These are phyloP conservation scores for Ganoderma sinense DNA, from an alignment of 1,284 basidiomycete species.

Conservation along the genomic window DNA sequence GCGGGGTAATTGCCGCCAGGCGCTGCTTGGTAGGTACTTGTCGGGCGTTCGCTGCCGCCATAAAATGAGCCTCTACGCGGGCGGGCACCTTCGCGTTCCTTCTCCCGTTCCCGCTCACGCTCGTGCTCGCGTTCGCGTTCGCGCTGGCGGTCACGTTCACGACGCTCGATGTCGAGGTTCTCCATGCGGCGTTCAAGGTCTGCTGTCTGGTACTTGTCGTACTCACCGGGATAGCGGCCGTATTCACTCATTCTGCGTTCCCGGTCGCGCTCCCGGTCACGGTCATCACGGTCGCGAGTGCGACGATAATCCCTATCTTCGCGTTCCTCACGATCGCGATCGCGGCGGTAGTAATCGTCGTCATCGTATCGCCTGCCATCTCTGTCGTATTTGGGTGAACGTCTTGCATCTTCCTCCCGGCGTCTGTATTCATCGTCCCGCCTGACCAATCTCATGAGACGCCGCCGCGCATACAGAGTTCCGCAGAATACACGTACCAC, in stretches of 20 bases:
- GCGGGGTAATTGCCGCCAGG: slow-evolving; percentile 27
- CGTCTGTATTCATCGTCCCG: slow-evolving; percentile 65
- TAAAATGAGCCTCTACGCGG: slow-evolving; percentile 39
- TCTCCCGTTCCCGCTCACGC: slow-evolving; percentile 20
- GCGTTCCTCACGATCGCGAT: slow-evolving; percentile 54
- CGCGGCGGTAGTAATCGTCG: slow-evolving; percentile 42
- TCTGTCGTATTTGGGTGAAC: slow-evolving; percentile 37
- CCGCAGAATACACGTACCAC: slow-evolving; percentile 16
- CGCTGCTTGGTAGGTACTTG: slow-evolving; percentile 33
- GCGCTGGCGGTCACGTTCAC: slow-evolving; percentile 37
- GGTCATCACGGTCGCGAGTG: slow-evolving; percentile 39
- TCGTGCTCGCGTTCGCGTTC: slow-evolving; percentile 32
- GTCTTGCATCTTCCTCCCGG: slow-evolving; percentile 45
- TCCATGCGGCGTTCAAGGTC: slow-evolving; percentile 44
- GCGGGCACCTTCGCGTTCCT: slow-evolving; percentile 24
- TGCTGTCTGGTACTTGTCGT: slow-evolving; percentile 32
- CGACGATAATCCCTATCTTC: slow-evolving; percentile 38
- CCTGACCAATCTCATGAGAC: slow-evolving; percentile 44
- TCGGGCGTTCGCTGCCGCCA: slow-evolving; percentile 31
- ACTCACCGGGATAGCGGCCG: slow-evolving; percentile 35
- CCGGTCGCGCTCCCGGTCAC: slow-evolving; percentile 33
- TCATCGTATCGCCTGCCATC: slow-evolving; percentile 43
- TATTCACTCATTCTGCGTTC: slow-evolving; percentile 23
- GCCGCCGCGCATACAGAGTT: neutral
- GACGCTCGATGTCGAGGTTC: slow-evolving; percentile 38